A percentile compares a stretch with the other conserved stretches of the same genome.
These are phyloP conservation scores for Boletellus sp. DNA, from an alignment of 1,284 basidiomycete genomes.

Conservation along the genomic window DNA sequence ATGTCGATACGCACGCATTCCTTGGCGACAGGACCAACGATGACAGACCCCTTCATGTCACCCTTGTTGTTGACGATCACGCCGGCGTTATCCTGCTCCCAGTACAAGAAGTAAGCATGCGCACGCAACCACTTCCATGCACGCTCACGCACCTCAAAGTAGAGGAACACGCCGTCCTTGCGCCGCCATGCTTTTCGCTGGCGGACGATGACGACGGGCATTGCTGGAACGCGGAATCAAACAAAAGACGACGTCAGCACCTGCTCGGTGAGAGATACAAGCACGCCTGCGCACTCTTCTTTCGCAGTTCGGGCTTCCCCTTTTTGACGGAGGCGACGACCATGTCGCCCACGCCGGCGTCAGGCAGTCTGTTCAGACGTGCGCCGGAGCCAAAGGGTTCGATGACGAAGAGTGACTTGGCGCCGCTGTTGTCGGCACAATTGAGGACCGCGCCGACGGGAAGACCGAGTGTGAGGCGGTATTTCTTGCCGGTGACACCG, in stretches of 20 bases:
- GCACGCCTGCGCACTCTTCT: conserved; percentile 99
- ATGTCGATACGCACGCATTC: conserved; percentile 89
- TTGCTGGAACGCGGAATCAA: conserved; percentile 54
- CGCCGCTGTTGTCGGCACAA: conserved; percentile 99
- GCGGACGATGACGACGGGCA: conserved; percentile 96
- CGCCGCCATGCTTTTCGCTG: conserved; percentile 99
- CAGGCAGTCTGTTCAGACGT: conserved; percentile 95
- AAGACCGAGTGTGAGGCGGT: conserved; percentile 94
- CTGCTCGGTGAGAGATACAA: too few species aligned
- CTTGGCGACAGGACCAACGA: conserved; percentile 96
- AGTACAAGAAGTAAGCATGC: neutral
- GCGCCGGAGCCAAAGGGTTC: conserved; percentile 93
- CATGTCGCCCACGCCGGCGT: conserved; percentile 98
- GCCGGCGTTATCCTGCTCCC: conserved; percentile 83
- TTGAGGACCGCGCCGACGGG: conserved; percentile 98
- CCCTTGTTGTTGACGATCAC: conserved; percentile 99
- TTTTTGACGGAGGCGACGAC: conserved; percentile 99
- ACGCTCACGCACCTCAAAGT: conserved; percentile 77
- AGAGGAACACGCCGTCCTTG: conserved; percentile 97
- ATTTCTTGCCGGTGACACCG: conserved; percentile 84
- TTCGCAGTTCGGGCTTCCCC: conserved; percentile 99
- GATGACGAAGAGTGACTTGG: conserved; percentile 92
- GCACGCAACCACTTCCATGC: neutral
- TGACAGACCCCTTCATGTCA: conserved; percentile 99
- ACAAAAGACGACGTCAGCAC: neutral